Evolutionary conservation across 169 alveolate species (phyloP).

Genomic region (Babesia bigemina): DNA sequence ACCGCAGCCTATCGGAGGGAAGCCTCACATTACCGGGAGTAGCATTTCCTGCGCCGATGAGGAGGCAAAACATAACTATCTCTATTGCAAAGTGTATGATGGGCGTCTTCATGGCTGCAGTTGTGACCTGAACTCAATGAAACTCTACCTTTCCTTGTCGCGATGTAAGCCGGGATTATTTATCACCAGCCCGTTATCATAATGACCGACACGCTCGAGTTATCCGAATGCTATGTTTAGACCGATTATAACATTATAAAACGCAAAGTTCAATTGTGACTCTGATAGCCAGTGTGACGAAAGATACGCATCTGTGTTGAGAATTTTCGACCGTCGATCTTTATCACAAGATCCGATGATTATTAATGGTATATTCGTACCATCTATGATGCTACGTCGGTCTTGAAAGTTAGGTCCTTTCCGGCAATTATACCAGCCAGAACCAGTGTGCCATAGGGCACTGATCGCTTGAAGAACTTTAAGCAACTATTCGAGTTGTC

Average conservation of each 20-base stretch:
- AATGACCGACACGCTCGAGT: too few relatives aligned
- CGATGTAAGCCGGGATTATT: too few relatives aligned
- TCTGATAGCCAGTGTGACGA: neutral
- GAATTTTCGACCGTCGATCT: neutral
- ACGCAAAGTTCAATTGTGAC: neutral
- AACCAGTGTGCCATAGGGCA: slow-evolving; percentile 45
- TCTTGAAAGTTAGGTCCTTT: slow-evolving; percentile 3
- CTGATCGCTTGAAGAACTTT: slow-evolving; percentile 48
- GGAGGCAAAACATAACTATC: neutral
- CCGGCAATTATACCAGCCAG: slow-evolving; percentile 53
- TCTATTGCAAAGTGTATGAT: neutral
- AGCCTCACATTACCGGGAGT: neutral
- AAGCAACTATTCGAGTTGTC: slow-evolving; percentile 48
- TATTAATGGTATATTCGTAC: neutral
- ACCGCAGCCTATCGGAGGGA: slow-evolving; percentile 1
- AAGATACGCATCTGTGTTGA: too few relatives aligned
- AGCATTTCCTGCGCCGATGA: neutral
- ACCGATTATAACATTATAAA: too few relatives aligned
- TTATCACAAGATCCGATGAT: neutral
- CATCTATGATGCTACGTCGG: neutral
- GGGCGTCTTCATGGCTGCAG: neutral
- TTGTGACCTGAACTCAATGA: neutral
- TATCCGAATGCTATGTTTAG: too few relatives aligned
- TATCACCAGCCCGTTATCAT: too few relatives aligned
- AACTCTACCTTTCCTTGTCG: neutral